Evolutionary conservation across 2,329 filamentous ascomycete genomes (phyloP).

Genomic region (Penicillium sp.): DNA sequence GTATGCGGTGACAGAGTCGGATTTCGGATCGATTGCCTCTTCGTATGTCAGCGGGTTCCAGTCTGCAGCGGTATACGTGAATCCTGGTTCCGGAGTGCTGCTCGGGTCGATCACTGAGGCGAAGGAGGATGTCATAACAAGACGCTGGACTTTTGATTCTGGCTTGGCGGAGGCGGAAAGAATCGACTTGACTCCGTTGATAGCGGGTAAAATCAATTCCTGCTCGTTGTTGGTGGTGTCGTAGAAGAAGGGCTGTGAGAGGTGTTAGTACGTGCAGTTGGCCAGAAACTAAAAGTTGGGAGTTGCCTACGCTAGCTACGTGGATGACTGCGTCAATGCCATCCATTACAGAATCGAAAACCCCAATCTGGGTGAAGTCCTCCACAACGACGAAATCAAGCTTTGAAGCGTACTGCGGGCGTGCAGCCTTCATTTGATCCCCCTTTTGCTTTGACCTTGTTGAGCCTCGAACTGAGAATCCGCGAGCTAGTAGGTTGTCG

Average conservation of each 20-base stretch:
- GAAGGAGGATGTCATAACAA: slow-evolving; percentile 34
- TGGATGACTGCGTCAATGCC: slow-evolving; percentile 48
- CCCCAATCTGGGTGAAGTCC: slow-evolving; percentile 43
- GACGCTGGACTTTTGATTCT: slow-evolving; percentile 20
- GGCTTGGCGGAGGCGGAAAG: slow-evolving; percentile 33
- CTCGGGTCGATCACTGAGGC: slow-evolving; percentile 26
- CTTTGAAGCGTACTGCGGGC: slow-evolving; percentile 34
- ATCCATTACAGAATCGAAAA: slow-evolving; percentile 40
- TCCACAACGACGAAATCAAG: slow-evolving; percentile 46
- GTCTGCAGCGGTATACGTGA: slow-evolving; percentile 28
- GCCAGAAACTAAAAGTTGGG: background rate
- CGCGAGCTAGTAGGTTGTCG: slow-evolving; percentile 24
- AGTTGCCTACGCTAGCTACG: slow-evolving; percentile 43
- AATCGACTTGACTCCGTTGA: slow-evolving; percentile 47
- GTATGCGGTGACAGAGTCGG: slow-evolving; percentile 29
- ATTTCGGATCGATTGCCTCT: slow-evolving; percentile 19
- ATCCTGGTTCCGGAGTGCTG: slow-evolving; percentile 14
- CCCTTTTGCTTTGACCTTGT: slow-evolving; percentile 25
- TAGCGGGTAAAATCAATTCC: slow-evolving; percentile 45
- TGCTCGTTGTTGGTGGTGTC: slow-evolving; percentile 46
- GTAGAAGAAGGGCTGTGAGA: slow-evolving; percentile 45
- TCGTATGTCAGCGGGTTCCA: slow-evolving; percentile 36
- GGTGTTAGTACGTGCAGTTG: background rate
- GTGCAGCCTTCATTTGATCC: slow-evolving; percentile 38
- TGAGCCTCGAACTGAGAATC: slow-evolving; percentile 24